phyloP scores from a whole-genome alignment of 495 filamentous ascomycete genomes.

The Penicillium bialowiezense region DNA sequence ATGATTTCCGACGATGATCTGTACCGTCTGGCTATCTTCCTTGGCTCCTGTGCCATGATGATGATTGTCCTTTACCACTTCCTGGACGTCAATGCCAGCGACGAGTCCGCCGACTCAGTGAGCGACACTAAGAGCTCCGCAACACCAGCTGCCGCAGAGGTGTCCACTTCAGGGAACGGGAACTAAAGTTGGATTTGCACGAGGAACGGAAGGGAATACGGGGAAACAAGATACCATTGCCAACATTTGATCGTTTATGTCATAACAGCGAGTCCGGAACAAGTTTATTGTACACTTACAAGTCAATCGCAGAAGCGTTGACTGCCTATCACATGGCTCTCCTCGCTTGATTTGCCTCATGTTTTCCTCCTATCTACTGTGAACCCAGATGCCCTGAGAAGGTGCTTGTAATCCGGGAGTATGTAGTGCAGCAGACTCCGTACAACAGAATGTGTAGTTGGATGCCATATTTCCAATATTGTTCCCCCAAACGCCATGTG shows the following conservation, averaged over 20 bases:
- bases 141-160: conserved; percentile 5
- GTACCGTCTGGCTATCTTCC: conserved; percentile 85
- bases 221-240: conserved; percentile 4
- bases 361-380: neutral
- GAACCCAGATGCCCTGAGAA: too few relatives aligned
- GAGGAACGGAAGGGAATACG: neutral
- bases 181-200: neutral
- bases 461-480: neutral
- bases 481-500: too few relatives aligned
- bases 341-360: neutral
- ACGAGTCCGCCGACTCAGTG: conserved; percentile 31
- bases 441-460: neutral
- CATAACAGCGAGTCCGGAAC: conserved; percentile 4
- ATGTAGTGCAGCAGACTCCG: too few relatives aligned
- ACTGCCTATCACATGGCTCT: neutral
- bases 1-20: conserved; percentile 89
- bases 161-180: conserved; percentile 5
- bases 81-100: conserved; percentile 86
- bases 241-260: conserved; percentile 5
- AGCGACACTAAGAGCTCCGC: conserved; percentile 12
- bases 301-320: neutral
- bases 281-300: conserved; percentile 5
- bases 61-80: conserved; percentile 96
- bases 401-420: too few relatives aligned
- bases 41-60: conserved; percentile 88